Conservation (phyloP, 257 asterid genomes). For the Scutellaria baicalensis region DNA sequence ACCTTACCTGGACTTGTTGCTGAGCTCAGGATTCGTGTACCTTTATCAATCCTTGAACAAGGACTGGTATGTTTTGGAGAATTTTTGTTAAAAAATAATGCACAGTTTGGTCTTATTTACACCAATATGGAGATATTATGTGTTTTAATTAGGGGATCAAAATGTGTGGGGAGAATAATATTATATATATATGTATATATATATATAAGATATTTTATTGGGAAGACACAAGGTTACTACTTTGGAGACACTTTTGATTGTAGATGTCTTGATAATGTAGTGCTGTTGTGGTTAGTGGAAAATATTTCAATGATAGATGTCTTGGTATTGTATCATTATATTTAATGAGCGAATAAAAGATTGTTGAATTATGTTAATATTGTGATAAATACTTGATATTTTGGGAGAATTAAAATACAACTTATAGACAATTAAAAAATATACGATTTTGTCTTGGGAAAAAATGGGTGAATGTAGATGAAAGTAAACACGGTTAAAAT, state of each 20-base stretch:
- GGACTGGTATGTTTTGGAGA: constrained; percentile 53
- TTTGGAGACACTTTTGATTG: too few relatives aligned
- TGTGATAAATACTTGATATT: neutral
- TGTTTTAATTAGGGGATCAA: neutral
- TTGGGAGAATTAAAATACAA: neutral
- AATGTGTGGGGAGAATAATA: neutral
- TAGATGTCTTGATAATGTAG: neutral
- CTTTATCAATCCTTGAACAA: constrained; percentile 70
- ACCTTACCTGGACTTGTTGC: constrained; percentile 79
- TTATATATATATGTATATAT: neutral
- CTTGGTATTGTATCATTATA: neutral
- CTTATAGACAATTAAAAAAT: neutral
- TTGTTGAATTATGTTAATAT: neutral
- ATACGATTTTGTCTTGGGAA: neutral
- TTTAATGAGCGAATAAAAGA: neutral
- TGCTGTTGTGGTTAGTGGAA: neutral
- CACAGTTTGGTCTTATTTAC: neutral
- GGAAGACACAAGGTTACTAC: too few relatives aligned
- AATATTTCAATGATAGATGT: neutral
- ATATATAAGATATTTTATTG: too few relatives aligned
- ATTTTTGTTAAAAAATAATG: neutral
- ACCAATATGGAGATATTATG: neutral
- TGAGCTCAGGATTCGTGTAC: constrained; percentile 72
- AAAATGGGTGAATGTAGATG: neutral
- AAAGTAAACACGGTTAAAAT: neutral